Conservation (phyloP, 176 grass and related monocot genomes). For the Phragmites australis region DNA sequence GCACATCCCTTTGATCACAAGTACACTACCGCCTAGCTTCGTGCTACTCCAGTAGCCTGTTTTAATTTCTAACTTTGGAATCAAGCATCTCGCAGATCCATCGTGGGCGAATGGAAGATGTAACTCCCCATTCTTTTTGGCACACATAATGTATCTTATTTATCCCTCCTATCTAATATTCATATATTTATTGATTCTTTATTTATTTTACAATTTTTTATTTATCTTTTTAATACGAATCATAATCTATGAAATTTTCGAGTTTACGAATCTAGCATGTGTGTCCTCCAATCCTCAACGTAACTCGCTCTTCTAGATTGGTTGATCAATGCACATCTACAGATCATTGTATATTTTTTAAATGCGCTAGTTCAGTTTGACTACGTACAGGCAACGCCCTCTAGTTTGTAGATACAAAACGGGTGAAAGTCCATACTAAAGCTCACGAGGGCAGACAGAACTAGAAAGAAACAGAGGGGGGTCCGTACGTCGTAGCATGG, state of each 20-base stretch:
- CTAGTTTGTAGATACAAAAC: not conserved
- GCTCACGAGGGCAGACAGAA: no score
- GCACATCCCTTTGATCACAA: not conserved
- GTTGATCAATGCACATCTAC: not conserved
- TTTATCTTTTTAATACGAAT: no score
- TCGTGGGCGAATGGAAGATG: no score
- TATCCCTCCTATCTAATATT: no score
- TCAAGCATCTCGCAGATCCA: not conserved
- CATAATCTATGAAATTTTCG: no score
- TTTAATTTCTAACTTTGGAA: not conserved
- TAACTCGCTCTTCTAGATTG: not conserved
- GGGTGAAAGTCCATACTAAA: no score
- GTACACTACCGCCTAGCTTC: not conserved
- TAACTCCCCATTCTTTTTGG: no score
- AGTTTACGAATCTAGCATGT: not conserved
- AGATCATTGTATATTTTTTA: not conserved
- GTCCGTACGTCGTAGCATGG: conserved; percentile 1
- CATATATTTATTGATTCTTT: no score
- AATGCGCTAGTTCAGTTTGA: not conserved
- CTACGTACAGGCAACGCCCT: not conserved
- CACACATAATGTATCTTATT: no score
- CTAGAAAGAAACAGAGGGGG: not conserved
- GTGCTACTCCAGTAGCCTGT: not conserved
- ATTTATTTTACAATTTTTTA: no score
- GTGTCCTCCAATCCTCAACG: not conserved